These are phyloP conservation scores for Neurospora africana DNA, from an alignment of 495 filamentous ascomycete genomes.

Conservation along the genomic window DNA sequence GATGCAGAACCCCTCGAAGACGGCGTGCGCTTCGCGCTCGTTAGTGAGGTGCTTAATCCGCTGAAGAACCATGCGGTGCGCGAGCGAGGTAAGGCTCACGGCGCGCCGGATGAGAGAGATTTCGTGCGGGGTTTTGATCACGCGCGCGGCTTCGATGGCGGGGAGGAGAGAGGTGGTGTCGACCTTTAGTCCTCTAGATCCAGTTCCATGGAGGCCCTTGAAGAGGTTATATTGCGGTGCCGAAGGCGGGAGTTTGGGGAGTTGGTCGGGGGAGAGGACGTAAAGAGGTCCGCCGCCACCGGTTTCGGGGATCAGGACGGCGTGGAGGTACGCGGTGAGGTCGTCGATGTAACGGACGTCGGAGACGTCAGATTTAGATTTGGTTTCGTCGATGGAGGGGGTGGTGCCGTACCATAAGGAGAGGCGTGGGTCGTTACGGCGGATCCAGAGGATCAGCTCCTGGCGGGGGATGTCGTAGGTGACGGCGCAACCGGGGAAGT, in stretches of 20 bases:
- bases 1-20: conserved; percentile 61
- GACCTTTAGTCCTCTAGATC: conserved; percentile 10
- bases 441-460: conserved; percentile 50
- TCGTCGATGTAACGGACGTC: conserved; percentile 32
- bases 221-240: neutral
- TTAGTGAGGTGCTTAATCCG: conserved; percentile 51
- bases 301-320: conserved; percentile 17
- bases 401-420: conserved; percentile 53
- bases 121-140: conserved; percentile 74
- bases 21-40: conserved; percentile 73
- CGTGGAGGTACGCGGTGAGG: conserved; percentile 24
- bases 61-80: conserved; percentile 58
- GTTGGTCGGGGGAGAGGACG: conserved; percentile 31
- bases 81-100: conserved; percentile 55
- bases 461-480: conserved; percentile 53
- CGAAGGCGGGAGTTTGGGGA: conserved; percentile 25
- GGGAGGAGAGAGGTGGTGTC: conserved; percentile 41
- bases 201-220: neutral
- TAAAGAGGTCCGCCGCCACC: conserved; percentile 22
- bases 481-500: conserved; percentile 50
- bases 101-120: conserved; percentile 67
- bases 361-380: conserved; percentile 42
- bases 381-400: conserved; percentile 39
- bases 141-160: conserved; percentile 62
- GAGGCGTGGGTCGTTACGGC: conserved; percentile 40